A percentile compares a stretch with the other conserved stretches of the same genome.
Conservation (phyloP, 495 filamentous ascomycete species). For the Pseudoneurospora amorphoporcata region DNA sequence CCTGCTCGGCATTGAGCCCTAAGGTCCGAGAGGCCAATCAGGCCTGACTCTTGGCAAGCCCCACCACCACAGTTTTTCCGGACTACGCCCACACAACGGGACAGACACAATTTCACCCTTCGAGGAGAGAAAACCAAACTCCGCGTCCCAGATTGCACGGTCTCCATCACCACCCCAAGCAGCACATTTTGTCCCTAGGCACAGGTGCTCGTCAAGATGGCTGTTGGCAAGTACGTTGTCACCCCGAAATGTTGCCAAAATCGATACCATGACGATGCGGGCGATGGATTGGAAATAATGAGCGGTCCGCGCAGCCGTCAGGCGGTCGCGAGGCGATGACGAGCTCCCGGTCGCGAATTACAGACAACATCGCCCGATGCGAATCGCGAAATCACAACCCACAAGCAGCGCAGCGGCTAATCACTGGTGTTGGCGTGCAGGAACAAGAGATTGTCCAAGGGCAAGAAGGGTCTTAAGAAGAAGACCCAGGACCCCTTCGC, state of each 20-base stretch:
- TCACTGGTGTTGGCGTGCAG: conserved; percentile 44
- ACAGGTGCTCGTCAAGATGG: conserved; percentile 60
- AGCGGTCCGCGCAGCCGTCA: background rate
- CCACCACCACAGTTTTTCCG: conserved; percentile 26
- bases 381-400: conserved; percentile 1
- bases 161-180: conserved; percentile 26
- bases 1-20: conserved; percentile 15
- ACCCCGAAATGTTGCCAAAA: conserved; percentile 11
- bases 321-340: background rate
- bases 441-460: conserved; percentile 99
- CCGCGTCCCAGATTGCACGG: conserved; percentile 24
- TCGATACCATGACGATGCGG: background rate
- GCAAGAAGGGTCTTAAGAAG: conserved; percentile 99
- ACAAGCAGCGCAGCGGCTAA: conserved; percentile 27
- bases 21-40: conserved; percentile 23
- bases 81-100: conserved; percentile 25
- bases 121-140: conserved; percentile 24
- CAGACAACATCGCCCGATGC: conserved; percentile 3
- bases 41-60: background rate
- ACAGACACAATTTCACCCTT: conserved; percentile 23
- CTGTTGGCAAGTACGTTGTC: conserved; percentile 76
- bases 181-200: conserved; percentile 21
- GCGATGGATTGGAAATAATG: conserved; percentile 2
- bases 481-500: conserved; percentile 92
- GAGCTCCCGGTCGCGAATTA: conserved; percentile 2